phyloP scores from a whole-genome alignment of 805 yeast genomes.

The Candida sakaeoensis region DNA sequence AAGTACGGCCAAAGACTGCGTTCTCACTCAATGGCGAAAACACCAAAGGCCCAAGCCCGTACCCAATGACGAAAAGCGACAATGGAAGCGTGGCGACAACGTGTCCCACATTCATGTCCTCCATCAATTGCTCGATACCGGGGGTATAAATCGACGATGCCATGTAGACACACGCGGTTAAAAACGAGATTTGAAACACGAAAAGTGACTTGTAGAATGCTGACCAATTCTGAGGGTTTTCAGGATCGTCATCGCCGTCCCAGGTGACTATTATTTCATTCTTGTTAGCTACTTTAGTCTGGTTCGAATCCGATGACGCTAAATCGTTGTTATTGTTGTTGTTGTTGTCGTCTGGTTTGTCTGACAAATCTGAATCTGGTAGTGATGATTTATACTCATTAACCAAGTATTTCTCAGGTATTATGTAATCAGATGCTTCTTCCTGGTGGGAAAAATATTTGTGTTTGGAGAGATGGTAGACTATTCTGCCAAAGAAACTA shows the following conservation, averaged over 20 bases:
- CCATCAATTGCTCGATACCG: slow-evolving; percentile 40
- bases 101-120: slow-evolving; percentile 42
- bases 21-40: slow-evolving; percentile 59
- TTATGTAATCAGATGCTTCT: slow-evolving; percentile 21
- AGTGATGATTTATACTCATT: slow-evolving; percentile 3
- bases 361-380: neutral
- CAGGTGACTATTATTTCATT: slow-evolving; percentile 18
- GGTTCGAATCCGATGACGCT: neutral
- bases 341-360: neutral
- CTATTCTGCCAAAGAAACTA: slow-evolving; percentile 24
- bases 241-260: slow-evolving; percentile 49
- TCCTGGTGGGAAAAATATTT: slow-evolving; percentile 21
- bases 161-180: slow-evolving; percentile 51
- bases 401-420: slow-evolving; percentile 22
- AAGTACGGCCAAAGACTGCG: slow-evolving; percentile 50
- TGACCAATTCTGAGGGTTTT: slow-evolving; percentile 58
- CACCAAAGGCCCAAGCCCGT: slow-evolving; percentile 58
- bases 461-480: slow-evolving; percentile 24
- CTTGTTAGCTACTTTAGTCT: neutral
- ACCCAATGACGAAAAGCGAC: slow-evolving; percentile 54
- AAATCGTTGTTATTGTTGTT: neutral
- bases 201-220: slow-evolving; percentile 33
- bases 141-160: slow-evolving; percentile 58
- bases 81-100: slow-evolving; percentile 49
- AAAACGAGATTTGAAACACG: slow-evolving; percentile 36